A percentile compares a stretch with the other conserved stretches of the same genome.
These are phyloP conservation scores for Neovahlkampfia damariscottae DNA, from an alignment of 78 protist genomes.

Conservation along the genomic window DNA sequence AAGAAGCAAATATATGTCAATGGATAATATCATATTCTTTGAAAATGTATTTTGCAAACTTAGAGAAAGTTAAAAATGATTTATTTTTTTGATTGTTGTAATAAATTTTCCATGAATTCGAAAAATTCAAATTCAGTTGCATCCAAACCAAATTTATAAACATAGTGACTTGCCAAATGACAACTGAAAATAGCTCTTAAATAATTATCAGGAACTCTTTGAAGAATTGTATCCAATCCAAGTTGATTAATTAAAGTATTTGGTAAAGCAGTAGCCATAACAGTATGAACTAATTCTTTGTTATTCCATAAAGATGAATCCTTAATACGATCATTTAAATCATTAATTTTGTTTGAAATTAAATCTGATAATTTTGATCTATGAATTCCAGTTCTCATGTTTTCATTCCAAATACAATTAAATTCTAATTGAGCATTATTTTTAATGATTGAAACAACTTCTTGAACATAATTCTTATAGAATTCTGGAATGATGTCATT, in stretches of 20 bases:
- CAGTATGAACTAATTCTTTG: not conserved
- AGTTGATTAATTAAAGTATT: constrained; percentile 8
- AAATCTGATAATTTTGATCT: constrained; percentile 33
- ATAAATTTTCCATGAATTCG: constrained; percentile 38
- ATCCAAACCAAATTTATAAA: constrained; percentile 55
- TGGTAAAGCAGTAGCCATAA: constrained; percentile 36
- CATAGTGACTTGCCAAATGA: constrained; percentile 56
- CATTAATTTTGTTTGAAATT: constrained; percentile 40
- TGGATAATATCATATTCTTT: too few species aligned
- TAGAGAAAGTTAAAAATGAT: too few species aligned
- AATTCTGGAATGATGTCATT: constrained; percentile 40
- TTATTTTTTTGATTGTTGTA: too few species aligned
- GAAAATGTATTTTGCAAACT: too few species aligned
- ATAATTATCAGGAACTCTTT: constrained; percentile 70
- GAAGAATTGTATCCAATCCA: constrained; percentile 34
- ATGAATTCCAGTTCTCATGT: not conserved
- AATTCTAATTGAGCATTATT: constrained; percentile 55
- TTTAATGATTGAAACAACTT: constrained; percentile 45
- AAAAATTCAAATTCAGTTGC: constrained; percentile 60
- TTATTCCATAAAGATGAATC: constrained; percentile 33
- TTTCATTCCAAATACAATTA: constrained; percentile 61
- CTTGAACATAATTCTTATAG: constrained; percentile 46
- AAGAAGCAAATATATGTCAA: too few species aligned
- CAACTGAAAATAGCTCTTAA: constrained; percentile 52
- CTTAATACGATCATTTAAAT: constrained; percentile 24